phyloP scores from a whole-genome alignment of 768 basidiomycete genomes.

The Trametes cubensis region DNA sequence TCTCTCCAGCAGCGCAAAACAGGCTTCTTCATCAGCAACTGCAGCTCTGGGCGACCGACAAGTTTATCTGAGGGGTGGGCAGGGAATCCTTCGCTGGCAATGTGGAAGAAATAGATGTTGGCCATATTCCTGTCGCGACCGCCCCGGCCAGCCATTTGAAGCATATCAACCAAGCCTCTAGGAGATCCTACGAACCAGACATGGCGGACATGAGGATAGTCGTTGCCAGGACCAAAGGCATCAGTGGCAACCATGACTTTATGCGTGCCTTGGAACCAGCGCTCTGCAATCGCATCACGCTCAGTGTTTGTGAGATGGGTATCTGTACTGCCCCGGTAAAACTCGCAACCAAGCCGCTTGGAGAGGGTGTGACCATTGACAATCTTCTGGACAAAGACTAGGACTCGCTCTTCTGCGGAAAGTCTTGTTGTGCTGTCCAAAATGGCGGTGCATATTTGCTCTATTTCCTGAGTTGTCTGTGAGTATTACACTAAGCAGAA shows the following conservation, averaged over 20 bases:
- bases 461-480: background rate
- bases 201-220: constrained; percentile 7
- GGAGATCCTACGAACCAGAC: constrained; percentile 2
- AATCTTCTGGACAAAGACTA: constrained; percentile 1
- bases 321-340: constrained; percentile 10
- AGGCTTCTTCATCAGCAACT: constrained; percentile 8
- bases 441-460: background rate
- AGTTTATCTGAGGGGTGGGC: background rate
- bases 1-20: background rate
- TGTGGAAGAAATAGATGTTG: background rate
- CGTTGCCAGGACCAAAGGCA: constrained; percentile 12
- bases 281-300: background rate
- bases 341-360: background rate
- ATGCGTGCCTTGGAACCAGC: background rate
- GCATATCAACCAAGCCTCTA: constrained; percentile 3
- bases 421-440: background rate
- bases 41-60: background rate
- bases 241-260: constrained; percentile 7
- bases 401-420: background rate
- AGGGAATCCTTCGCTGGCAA: background rate
- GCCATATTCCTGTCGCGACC: background rate
- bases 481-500: background rate
- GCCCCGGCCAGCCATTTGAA: constrained; percentile 6
- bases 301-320: background rate
- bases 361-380: background rate